Base-by-base conservation (phyloP, 129 eudicot genomes). In the Oenanthe sinensis region DNA sequence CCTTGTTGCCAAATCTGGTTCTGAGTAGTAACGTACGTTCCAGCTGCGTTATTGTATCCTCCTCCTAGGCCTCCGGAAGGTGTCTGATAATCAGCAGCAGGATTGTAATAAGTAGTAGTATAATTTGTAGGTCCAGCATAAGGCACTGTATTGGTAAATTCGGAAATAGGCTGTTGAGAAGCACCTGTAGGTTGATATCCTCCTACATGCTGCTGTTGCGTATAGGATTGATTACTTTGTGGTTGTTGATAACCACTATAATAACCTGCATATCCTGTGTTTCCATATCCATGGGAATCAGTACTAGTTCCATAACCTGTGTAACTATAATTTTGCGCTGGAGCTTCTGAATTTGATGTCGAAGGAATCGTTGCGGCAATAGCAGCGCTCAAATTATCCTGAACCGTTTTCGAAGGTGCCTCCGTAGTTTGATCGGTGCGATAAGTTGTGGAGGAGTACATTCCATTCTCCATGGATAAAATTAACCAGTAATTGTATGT, bases 81-180 rank as follows among this genome's bases (percentile, higher is more conserved):
- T 84, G 98, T 95, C 98, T 95, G 97, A 90, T 95, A 95, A 95
- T 95, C 96, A 95, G 89, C n/a, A n/a, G n/a, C 98, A 95, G 97
- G 96, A 96, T 90, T 90, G 97, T 92, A 92, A 87, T 96, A 96
- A 96, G 99, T 96, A 88, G 92, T 96, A 90, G 99, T 81, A 87
- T 92, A 92, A 96, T 90, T 96, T 85, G 97, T 81, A 82, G 97
- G 86, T 65, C 90, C 97, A 89, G 99, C n/a, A n/a, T n/a, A n/a
- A n/a, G n/a, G n/a, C n/a, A n/a, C 96, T 83, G 97, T 86, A 94
- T 91, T 91, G 93, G 89, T 96, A 91, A 95, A 94, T 91, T 97
- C 89, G 85, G 98, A 91, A 95, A 90, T 81, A 90, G 97, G 96
- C 99, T 95, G 98, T 87, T 95, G 91, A 95, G 97, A 94, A 90